phyloP scores from a whole-genome alignment of 148 eudicot species.

The Vaccinium vitisidaea region DNA sequence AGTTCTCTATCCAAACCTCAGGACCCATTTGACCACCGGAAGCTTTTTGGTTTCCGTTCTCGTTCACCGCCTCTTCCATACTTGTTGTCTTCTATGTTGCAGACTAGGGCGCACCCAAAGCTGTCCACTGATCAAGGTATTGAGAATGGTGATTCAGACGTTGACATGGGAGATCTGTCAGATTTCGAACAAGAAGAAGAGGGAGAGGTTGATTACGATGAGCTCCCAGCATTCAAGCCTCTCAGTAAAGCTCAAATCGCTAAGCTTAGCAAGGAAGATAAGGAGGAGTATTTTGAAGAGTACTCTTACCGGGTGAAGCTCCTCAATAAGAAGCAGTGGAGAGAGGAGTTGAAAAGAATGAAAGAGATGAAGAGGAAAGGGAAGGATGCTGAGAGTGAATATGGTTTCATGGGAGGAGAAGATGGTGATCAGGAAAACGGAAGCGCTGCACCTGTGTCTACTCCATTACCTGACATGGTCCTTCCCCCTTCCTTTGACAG shows the following conservation, averaged over 20 bases:
- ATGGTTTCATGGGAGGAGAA: conserved; percentile 49
- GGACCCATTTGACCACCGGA: conserved; percentile 73
- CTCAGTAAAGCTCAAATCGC: conserved; percentile 70
- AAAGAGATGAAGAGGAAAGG: conserved; percentile 69
- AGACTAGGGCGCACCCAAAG: conserved; percentile 86
- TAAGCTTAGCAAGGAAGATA: conserved; percentile 76
- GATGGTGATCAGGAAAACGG: conserved; percentile 60
- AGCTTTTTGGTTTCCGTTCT: conserved; percentile 77
- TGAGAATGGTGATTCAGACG: conserved; percentile 78
- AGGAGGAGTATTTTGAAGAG: conserved; percentile 87
- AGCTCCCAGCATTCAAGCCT: conserved; percentile 97
- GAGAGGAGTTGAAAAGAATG: conserved; percentile 84
- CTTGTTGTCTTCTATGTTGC: conserved; percentile 79
- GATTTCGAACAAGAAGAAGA: conserved; percentile 81
- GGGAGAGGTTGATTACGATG: conserved; percentile 81
- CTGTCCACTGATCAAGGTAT: conserved; percentile 79
- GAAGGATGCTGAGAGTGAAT: conserved; percentile 33
- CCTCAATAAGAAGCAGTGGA: conserved; percentile 92
- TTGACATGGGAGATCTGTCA: conserved; percentile 74
- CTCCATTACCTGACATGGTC: conserved; percentile 94
- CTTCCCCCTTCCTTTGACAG: conserved; percentile 91
- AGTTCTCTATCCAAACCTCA: conserved; percentile 62
- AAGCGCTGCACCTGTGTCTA: conserved; percentile 76
- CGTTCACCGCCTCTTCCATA: conserved; percentile 89
- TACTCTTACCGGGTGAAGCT: conserved; percentile 93